phyloP scores from a whole-genome alignment of 177 flowering plant genomes.

The Vitis hybrid region DNA sequence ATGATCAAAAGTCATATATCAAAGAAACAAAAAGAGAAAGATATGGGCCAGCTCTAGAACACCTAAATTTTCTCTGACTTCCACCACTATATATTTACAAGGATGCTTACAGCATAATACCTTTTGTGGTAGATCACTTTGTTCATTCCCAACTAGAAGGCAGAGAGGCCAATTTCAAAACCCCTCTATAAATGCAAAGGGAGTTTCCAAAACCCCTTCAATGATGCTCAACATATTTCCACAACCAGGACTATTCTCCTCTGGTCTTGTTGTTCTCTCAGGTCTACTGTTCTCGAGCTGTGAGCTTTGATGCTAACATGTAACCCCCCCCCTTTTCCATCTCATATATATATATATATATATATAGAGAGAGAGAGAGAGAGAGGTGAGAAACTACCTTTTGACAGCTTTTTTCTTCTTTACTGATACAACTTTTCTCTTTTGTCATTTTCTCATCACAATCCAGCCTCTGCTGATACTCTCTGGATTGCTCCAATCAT shows the following conservation, averaged over 20 bases:
- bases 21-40: background rate
- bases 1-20: background rate
- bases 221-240: background rate
- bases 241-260: background rate
- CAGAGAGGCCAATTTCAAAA: background rate
- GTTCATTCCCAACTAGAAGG: background rate
- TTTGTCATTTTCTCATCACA: background rate
- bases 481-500: slow-evolving; percentile 5
- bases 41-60: background rate
- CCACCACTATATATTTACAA: background rate
- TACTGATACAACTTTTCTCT: background rate
- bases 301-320: slow-evolving; percentile 11
- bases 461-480: slow-evolving; percentile 1
- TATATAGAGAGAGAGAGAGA: slow-evolving; percentile 3
- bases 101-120: background rate
- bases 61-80: background rate
- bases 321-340: background rate
- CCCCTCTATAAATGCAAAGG: background rate
- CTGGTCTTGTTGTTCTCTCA: background rate
- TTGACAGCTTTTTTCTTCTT: background rate
- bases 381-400: background rate
- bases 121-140: background rate
- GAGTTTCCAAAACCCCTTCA: background rate
- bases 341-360: background rate
- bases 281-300: slow-evolving; percentile 13